These are phyloP conservation scores for Phyllosticta citribraziliensis DNA, from an alignment of 2,329 filamentous ascomycete species.

Conservation along the genomic window DNA sequence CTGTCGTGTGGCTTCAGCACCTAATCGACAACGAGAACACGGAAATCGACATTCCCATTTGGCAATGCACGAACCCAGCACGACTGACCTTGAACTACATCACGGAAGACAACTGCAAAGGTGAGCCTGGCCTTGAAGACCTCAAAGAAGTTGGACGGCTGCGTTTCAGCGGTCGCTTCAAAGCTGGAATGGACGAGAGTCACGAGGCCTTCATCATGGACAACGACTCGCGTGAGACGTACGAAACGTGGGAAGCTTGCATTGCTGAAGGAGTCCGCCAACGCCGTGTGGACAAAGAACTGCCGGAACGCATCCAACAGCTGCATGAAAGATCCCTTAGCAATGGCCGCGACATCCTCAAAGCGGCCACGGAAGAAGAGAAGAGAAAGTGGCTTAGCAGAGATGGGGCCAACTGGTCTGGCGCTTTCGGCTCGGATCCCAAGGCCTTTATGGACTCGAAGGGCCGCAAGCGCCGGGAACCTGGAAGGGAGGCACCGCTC, in stretches of 20 bases:
- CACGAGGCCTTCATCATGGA: constrained; percentile 76
- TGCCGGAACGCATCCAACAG: constrained; percentile 61
- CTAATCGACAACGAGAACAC: constrained; percentile 69
- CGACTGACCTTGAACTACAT: constrained; percentile 88
- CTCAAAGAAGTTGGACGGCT: constrained; percentile 73
- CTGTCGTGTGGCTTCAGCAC: constrained; percentile 77
- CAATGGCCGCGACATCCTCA: constrained; percentile 70
- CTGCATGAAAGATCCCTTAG: constrained; percentile 75
- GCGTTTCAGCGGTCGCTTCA: constrained; percentile 72
- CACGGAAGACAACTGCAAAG: constrained; percentile 62
- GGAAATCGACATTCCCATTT: constrained; percentile 81
- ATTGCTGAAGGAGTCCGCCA: constrained; percentile 74
- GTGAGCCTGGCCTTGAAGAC: constrained; percentile 62
- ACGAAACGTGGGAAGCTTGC: constrained; percentile 90
- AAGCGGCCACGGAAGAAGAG: constrained; percentile 60
- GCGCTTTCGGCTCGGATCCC: constrained; percentile 74
- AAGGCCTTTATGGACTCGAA: constrained; percentile 45
- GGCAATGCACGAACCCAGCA: constrained; percentile 64
- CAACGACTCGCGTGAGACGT: constrained; percentile 85
- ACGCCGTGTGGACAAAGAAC: constrained; percentile 59
- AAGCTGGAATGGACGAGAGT: constrained; percentile 78
- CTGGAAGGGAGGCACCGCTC: constrained; percentile 41
- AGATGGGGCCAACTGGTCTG: constrained; percentile 76
- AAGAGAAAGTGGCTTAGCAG: constrained; percentile 69
- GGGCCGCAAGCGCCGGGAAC: constrained; percentile 46